phyloP scores from a whole-genome alignment of 371 early-diverging fungal species.

The Blakeslea trispora region DNA sequence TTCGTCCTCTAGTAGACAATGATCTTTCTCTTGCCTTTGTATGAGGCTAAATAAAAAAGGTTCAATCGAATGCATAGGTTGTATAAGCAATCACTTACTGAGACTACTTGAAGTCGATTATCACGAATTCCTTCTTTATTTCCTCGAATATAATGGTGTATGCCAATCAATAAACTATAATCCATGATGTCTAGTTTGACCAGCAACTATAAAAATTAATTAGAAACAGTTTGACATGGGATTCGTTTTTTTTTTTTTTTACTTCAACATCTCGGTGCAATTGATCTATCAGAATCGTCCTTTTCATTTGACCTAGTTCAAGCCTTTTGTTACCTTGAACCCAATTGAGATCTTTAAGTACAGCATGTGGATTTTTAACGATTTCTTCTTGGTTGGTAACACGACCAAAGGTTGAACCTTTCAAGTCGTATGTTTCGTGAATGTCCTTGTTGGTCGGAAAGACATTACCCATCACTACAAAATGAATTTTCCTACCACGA shows the following conservation, averaged over 20 bases:
- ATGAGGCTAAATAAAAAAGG: constrained; percentile 41
- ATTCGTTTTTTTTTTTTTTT: too few species aligned
- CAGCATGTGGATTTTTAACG: constrained; percentile 77
- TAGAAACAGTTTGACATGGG: too few species aligned
- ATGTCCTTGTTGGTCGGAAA: constrained; percentile 97
- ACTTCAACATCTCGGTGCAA: constrained; percentile 82
- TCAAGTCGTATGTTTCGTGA: constrained; percentile 95
- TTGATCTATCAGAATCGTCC: constrained; percentile 82
- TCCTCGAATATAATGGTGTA: constrained; percentile 85
- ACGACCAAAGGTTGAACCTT: constrained; percentile 88
- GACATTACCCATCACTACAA: constrained; percentile 98
- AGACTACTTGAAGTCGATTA: constrained; percentile 65
- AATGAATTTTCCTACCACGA: constrained; percentile 91
- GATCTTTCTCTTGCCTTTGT: constrained; percentile 53
- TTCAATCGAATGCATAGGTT: too few species aligned
- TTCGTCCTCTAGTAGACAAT: constrained; percentile 46
- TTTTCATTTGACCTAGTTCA: constrained; percentile 83
- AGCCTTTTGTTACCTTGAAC: constrained; percentile 73
- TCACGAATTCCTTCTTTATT: constrained; percentile 90
- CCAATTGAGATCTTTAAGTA: constrained; percentile 97
- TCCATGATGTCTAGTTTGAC: constrained; percentile 85
- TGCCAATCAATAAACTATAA: constrained; percentile 92
- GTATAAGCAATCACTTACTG: neutral
- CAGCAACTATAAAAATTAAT: constrained; percentile 85
- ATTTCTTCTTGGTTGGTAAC: constrained; percentile 76